phyloP scores from a whole-genome alignment of 1,284 basidiomycete genomes.

The Cryptococcus hybrid region DNA sequence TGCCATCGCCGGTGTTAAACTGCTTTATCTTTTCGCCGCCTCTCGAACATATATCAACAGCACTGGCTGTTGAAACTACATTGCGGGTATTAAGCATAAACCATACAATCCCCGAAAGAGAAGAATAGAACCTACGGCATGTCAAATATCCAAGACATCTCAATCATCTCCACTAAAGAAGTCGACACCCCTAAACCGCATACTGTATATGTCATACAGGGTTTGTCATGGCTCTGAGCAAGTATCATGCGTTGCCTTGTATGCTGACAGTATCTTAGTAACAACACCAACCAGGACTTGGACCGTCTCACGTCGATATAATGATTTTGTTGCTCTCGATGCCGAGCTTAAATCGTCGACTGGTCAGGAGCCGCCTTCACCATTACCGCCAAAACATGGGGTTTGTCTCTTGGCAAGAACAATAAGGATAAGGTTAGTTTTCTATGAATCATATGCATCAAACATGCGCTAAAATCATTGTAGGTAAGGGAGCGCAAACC shows the following conservation, averaged over 20 bases:
- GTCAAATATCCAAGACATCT: conserved; percentile 46
- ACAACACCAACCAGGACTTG: conserved; percentile 64
- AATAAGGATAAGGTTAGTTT: conserved; percentile 46
- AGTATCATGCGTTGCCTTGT: too few relatives aligned
- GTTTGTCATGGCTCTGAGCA: conserved; percentile 20
- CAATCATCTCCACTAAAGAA: conserved; percentile 46
- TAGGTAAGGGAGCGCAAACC: conserved; percentile 69
- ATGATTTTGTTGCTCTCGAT: conserved; percentile 85
- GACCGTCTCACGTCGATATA: conserved; percentile 91
- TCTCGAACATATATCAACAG: too few relatives aligned
- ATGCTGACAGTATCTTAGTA: conserved; percentile 21
- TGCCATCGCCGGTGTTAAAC: too few relatives aligned
- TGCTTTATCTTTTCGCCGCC: too few relatives aligned
- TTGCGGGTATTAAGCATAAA: too few relatives aligned
- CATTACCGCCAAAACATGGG: conserved; percentile 77
- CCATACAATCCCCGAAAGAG: too few relatives aligned
- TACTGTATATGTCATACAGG: conserved; percentile 48
- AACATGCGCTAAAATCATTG: conserved; percentile 24
- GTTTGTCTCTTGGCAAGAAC: conserved; percentile 48
- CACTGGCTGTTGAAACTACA: too few relatives aligned
- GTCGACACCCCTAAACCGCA: conserved; percentile 43
- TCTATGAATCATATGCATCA: not conserved
- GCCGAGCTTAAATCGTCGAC: conserved; percentile 71
- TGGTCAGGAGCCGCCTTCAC: conserved; percentile 66
- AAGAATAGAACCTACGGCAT: conserved; percentile 14